These are phyloP conservation scores for Lasiosphaeris hirsuta DNA, from an alignment of 495 filamentous ascomycete genomes.

Conservation along the genomic window DNA sequence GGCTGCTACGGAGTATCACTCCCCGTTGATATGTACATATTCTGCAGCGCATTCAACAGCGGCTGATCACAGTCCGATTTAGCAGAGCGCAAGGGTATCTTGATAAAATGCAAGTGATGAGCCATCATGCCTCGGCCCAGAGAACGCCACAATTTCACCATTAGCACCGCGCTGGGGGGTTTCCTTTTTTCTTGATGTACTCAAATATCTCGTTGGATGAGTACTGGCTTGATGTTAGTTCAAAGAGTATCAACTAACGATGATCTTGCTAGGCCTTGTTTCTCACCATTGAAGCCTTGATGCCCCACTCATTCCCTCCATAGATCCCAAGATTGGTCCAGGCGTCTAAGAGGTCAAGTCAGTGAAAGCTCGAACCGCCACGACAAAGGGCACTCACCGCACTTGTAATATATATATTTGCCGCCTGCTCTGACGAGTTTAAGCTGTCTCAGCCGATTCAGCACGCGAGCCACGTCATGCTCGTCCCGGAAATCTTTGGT, in stretches of 20 bases:
- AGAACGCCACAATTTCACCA: no score
- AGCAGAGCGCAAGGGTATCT: no score
- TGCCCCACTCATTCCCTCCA: slow-evolving; percentile 61
- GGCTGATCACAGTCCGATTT: no score
- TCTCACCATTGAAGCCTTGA: slow-evolving; percentile 55
- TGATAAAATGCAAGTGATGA: no score
- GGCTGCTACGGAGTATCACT: no score
- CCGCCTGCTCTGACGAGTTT: slow-evolving; percentile 50
- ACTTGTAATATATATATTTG: slow-evolving; percentile 72
- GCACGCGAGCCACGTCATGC: slow-evolving; percentile 64
- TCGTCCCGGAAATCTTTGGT: slow-evolving; percentile 68
- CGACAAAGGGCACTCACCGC: slow-evolving; percentile 37
- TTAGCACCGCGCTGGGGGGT: no score
- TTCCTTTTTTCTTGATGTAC: slow-evolving; percentile 15
- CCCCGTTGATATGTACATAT: no score
- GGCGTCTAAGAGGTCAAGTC: slow-evolving; percentile 50
- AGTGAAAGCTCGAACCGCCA: slow-evolving; percentile 4
- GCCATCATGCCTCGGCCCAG: no score
- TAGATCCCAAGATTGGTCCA: slow-evolving; percentile 70
- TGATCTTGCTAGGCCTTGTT: no score
- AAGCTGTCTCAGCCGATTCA: slow-evolving; percentile 55
- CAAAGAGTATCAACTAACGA: neutral
- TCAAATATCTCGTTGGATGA: slow-evolving; percentile 36
- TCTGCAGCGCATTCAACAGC: no score
- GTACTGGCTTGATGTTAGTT: slow-evolving; percentile 34